Percentiles rank a stretch among this genome's conserved stretches.
These are phyloP conservation scores for Immersiella caudata DNA, from an alignment of 495 filamentous ascomycete genomes.

Conservation along the genomic window DNA sequence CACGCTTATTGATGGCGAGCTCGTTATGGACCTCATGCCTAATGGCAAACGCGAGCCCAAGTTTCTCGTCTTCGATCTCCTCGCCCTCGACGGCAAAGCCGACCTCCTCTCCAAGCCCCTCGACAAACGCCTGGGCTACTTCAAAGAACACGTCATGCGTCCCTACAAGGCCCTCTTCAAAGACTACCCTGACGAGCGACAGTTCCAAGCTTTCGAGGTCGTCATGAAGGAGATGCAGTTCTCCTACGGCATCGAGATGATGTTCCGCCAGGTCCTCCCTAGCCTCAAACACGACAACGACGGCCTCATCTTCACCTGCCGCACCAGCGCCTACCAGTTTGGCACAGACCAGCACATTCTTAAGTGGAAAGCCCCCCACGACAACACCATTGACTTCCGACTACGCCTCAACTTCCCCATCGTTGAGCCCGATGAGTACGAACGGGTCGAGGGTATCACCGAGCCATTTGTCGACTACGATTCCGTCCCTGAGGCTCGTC, in stretches of 20 bases:
- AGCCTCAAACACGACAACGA: conserved; percentile 89
- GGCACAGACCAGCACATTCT: conserved; percentile 92
- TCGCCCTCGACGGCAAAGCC: conserved; percentile 75
- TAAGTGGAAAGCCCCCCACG: conserved; percentile 93
- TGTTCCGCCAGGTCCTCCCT: conserved; percentile 85
- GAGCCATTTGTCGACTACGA: conserved; percentile 61
- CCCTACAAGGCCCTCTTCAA: conserved; percentile 76
- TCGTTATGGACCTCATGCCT: conserved; percentile 74
- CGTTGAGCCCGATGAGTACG: conserved; percentile 68
- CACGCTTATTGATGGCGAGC: conserved; percentile 89
- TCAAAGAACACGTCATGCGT: conserved; percentile 74
- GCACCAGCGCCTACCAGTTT: conserved; percentile 77
- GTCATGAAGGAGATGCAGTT: conserved; percentile 86
- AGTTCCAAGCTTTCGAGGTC: conserved; percentile 74
- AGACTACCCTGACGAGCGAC: conserved; percentile 67
- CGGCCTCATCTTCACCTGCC: conserved; percentile 94
- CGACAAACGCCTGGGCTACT: conserved; percentile 86
- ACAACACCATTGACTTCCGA: conserved; percentile 93
- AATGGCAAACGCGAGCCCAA: conserved; percentile 68
- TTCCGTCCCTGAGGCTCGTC: conserved; percentile 51
- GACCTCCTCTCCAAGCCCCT: conserved; percentile 73
- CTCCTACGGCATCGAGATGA: conserved; percentile 84
- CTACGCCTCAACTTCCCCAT: conserved; percentile 75
- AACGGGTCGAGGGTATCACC: conserved; percentile 62
- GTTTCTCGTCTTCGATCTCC: conserved; percentile 91